These are phyloP conservation scores for Erythrobasidium hasegawianum DNA, from an alignment of 1,284 basidiomycete species.

Conservation along the genomic window DNA sequence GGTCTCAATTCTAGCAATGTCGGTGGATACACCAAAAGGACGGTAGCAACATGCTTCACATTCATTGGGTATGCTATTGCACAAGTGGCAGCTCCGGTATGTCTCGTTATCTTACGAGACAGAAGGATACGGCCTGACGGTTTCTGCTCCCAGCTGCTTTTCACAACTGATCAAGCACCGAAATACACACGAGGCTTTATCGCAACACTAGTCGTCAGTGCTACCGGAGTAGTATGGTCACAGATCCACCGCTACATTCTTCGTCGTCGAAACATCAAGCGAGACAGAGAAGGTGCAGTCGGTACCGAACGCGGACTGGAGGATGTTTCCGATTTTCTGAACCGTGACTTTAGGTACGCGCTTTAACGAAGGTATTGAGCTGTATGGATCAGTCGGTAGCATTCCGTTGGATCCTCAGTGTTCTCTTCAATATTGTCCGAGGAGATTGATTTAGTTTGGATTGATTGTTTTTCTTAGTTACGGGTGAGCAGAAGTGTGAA, in stretches of 20 bases:
- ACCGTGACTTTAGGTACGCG: neutral
- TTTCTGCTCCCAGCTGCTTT: too few relatives aligned
- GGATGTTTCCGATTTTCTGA: conserved; percentile 18
- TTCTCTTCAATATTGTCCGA: too few relatives aligned
- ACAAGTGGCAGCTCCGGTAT: conserved; percentile 11
- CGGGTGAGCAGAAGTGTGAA: too few relatives aligned
- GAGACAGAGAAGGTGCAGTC: conserved; percentile 7
- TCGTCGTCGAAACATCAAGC: conserved; percentile 1
- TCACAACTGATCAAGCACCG: conserved; percentile 3
- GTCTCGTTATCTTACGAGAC: too few relatives aligned
- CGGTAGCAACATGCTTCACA: conserved; percentile 17
- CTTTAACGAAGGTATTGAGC: neutral
- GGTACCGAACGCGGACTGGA: neutral
- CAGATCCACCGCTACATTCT: conserved; percentile 22
- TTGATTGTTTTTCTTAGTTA: too few relatives aligned
- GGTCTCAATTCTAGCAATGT: conserved; percentile 20
- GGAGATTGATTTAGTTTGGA: too few relatives aligned
- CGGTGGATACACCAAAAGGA: conserved; percentile 24
- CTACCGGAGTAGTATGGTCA: conserved; percentile 10
- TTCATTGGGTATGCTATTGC: conserved; percentile 21
- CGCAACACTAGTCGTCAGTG: conserved; percentile 19
- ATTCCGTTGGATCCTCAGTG: too few relatives aligned
- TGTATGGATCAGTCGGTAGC: too few relatives aligned
- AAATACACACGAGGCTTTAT: conserved; percentile 20
- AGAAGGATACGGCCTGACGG: too few relatives aligned